phyloP scores from a whole-genome alignment of 371 early-diverging fungal species.

The Rhizopus sp. region DNA sequence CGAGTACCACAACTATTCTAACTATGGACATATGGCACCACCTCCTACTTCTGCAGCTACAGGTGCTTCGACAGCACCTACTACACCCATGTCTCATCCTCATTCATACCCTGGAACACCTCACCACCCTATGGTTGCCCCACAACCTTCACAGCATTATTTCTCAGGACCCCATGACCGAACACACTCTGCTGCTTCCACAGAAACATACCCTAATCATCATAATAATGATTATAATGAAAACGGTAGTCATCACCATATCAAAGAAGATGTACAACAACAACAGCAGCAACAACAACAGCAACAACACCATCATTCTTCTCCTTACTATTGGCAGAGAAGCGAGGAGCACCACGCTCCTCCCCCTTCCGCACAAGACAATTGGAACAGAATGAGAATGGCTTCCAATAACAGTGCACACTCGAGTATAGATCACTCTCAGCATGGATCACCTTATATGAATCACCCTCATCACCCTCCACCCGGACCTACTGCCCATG shows the following conservation, averaged over 20 bases:
- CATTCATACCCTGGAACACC: slow-evolving; percentile 6
- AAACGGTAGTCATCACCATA: background rate
- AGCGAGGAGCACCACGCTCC: background rate
- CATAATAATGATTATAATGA: background rate
- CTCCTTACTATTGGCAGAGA: slow-evolving; percentile 29
- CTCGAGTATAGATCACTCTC: slow-evolving; percentile 23
- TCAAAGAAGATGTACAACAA: background rate
- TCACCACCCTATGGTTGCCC: background rate
- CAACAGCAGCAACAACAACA: background rate
- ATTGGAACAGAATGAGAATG: slow-evolving; percentile 27
- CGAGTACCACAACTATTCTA: background rate
- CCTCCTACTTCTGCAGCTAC: background rate
- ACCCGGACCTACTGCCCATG: background rate
- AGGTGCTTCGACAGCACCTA: background rate
- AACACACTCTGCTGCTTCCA: background rate
- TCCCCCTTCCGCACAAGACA: slow-evolving; percentile 3
- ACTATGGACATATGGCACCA: background rate
- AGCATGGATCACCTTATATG: slow-evolving; percentile 25
- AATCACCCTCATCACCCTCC: slow-evolving; percentile 14
- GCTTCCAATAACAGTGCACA: slow-evolving; percentile 19
- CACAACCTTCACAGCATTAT: background rate
- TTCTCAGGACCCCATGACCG: background rate
- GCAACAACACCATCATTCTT: slow-evolving; percentile 3
- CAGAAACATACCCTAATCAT: slow-evolving; percentile 1
- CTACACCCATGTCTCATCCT: slow-evolving; percentile 1